These are phyloP conservation scores for Aquilaria malaccensis DNA, from an alignment of 345 rosid species.

Conservation along the genomic window DNA sequence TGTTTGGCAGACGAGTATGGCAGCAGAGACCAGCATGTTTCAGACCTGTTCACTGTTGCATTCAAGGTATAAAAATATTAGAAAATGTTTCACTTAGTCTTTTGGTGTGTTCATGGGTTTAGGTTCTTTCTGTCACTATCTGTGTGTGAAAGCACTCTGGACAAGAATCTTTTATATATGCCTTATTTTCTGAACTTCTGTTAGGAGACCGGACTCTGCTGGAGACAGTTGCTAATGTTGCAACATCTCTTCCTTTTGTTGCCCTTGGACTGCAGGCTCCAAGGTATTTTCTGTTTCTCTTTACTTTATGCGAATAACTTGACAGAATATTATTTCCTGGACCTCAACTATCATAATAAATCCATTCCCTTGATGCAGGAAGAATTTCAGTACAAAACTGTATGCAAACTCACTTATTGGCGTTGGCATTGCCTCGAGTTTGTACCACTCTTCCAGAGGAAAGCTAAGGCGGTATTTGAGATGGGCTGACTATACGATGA, in stretches of 20 bases:
- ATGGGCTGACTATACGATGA: slow-evolving; percentile 96
- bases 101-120: not conserved
- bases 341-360: slow-evolving; percentile 2
- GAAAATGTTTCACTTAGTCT: not conserved
- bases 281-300: slow-evolving; percentile 40
- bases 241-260: slow-evolving; percentile 91
- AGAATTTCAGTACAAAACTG: slow-evolving; percentile 53
- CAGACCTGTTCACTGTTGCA: slow-evolving; percentile 60
- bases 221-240: slow-evolving; percentile 73
- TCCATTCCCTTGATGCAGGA: slow-evolving; percentile 34
- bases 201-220: slow-evolving; percentile 62
- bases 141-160: not conserved
- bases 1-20: slow-evolving; percentile 66
- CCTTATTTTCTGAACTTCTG: slow-evolving; percentile 8
- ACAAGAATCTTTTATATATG: not conserved
- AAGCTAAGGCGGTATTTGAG: slow-evolving; percentile 62
- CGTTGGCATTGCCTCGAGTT: slow-evolving; percentile 80
- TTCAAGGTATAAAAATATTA: slow-evolving; percentile 36
- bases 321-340: not conserved
- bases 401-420: slow-evolving; percentile 95
- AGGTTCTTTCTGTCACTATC: not conserved
- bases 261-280: slow-evolving; percentile 84
- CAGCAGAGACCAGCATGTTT: slow-evolving; percentile 89
- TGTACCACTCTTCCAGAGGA: slow-evolving; percentile 92
- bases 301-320: not conserved